A percentile compares a stretch with the other conserved stretches of the same genome.
phyloP scores from a whole-genome alignment of 495 filamentous ascomycete species.

The Penicillium canariense region DNA sequence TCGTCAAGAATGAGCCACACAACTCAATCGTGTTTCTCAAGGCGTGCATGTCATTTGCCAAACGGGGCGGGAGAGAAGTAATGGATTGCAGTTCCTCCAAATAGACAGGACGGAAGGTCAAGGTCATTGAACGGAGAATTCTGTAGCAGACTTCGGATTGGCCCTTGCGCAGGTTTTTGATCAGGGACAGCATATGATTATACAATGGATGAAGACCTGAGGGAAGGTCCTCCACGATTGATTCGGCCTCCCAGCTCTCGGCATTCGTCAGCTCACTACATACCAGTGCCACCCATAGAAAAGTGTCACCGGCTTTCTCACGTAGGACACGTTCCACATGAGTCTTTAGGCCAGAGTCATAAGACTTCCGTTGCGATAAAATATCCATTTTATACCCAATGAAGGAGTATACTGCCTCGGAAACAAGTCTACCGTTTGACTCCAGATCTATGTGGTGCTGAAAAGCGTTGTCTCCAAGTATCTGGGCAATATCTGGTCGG shows the following conservation, averaged over 20 bases:
- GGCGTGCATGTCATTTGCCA: background rate
- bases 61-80: background rate
- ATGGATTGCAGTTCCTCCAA: background rate
- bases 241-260: constrained; percentile 1
- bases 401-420: constrained; percentile 21
- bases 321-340: background rate
- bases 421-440: constrained; percentile 14
- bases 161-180: background rate
- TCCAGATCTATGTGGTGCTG: constrained; percentile 19
- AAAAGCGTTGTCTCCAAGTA: constrained; percentile 10
- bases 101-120: background rate
- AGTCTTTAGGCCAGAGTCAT: background rate
- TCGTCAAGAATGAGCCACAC: constrained; percentile 20
- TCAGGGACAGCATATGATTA: constrained; percentile 8
- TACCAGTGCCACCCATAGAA: constrained; percentile 34
- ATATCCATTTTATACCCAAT: constrained; percentile 26
- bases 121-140: background rate
- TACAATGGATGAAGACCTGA: constrained; percentile 6
- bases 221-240: constrained; percentile 10
- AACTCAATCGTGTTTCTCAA: background rate
- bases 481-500: background rate
- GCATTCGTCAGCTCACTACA: constrained; percentile 12
- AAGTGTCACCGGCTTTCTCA: constrained; percentile 29
- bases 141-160: background rate
- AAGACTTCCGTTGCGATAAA: background rate